Evolutionary conservation across 768 basidiomycete genomes (phyloP).

Genomic region (Astraeus odoratus): DNA sequence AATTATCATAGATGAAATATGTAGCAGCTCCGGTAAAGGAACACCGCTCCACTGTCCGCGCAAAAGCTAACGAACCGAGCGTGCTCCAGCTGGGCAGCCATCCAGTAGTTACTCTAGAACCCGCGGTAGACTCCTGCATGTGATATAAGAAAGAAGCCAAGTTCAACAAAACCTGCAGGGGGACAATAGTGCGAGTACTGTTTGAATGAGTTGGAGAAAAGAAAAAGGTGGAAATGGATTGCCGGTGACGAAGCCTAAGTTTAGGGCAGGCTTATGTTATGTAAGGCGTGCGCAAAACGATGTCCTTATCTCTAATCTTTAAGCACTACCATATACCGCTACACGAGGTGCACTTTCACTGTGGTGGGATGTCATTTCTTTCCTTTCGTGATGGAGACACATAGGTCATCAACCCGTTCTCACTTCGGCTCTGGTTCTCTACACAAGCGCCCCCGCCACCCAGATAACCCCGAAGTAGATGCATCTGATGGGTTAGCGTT

Average conservation of each 20-base stretch:
- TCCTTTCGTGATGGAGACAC: too few species aligned
- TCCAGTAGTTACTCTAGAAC: constrained; percentile 22
- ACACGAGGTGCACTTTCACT: too few species aligned
- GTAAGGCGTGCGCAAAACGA: too few species aligned
- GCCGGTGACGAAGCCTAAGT: background rate
- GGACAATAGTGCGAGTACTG: constrained; percentile 34
- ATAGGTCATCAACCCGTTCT: too few species aligned
- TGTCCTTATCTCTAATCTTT: too few species aligned
- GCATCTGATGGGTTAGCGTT: too few species aligned
- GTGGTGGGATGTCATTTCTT: too few species aligned
- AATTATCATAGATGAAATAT: constrained; percentile 3
- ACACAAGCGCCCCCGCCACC: too few species aligned
- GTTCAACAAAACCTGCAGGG: constrained; percentile 15
- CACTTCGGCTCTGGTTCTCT: too few species aligned
- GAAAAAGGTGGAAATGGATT: background rate
- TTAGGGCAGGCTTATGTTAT: background rate
- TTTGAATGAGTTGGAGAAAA: constrained; percentile 20
- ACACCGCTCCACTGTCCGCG: constrained; percentile 16
- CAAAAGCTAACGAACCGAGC: constrained; percentile 16
- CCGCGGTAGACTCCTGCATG: constrained; percentile 31
- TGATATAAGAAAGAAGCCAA: background rate
- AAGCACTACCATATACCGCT: too few species aligned
- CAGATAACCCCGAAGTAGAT: too few species aligned
- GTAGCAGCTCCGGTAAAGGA: constrained; percentile 31
- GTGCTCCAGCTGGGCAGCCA: constrained; percentile 19